A percentile compares a stretch with the other conserved stretches of the same genome.
These are phyloP conservation scores for Huntiella savannae DNA, from an alignment of 2,329 filamentous ascomycete species.

Conservation along the genomic window DNA sequence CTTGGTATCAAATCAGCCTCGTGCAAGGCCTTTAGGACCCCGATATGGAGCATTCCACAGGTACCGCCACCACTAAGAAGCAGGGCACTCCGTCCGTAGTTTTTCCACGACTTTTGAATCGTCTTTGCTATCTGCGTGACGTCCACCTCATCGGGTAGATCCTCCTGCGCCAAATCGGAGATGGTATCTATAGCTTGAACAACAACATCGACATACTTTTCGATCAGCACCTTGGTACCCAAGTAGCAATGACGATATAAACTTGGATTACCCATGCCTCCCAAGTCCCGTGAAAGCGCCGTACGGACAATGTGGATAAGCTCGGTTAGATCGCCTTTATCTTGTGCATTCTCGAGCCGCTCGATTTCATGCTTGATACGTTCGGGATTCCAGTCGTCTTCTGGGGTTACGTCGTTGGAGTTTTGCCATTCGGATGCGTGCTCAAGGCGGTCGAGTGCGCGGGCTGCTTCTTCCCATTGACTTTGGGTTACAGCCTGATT, in stretches of 20 bases:
- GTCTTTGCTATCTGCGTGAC: conserved; percentile 44
- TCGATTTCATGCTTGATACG: conserved; percentile 51
- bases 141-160: conserved; percentile 34
- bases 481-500: conserved; percentile 43
- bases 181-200: conserved; percentile 54
- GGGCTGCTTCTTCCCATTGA: conserved; percentile 60
- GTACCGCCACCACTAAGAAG: conserved; percentile 73
- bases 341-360: conserved; percentile 56
- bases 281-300: conserved; percentile 59
- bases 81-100: conserved; percentile 69
- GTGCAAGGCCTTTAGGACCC: conserved; percentile 65
- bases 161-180: conserved; percentile 36
- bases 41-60: conserved; percentile 83
- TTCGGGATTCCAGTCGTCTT: conserved; percentile 49
- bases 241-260: conserved; percentile 72
- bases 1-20: conserved; percentile 58
- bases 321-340: conserved; percentile 48
- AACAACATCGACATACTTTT: conserved; percentile 68
- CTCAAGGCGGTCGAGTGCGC: conserved; percentile 60
- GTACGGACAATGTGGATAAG: conserved; percentile 74
- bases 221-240: conserved; percentile 73
- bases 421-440: conserved; percentile 69
- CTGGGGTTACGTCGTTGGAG: conserved; percentile 15
- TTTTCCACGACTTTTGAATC: conserved; percentile 53
- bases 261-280: conserved; percentile 65